Evolutionary conservation across 2,329 filamentous ascomycete genomes (phyloP), one percentile per base, ranked within the genome.

Genomic region (Aspergillus tubingensis): DNA sequence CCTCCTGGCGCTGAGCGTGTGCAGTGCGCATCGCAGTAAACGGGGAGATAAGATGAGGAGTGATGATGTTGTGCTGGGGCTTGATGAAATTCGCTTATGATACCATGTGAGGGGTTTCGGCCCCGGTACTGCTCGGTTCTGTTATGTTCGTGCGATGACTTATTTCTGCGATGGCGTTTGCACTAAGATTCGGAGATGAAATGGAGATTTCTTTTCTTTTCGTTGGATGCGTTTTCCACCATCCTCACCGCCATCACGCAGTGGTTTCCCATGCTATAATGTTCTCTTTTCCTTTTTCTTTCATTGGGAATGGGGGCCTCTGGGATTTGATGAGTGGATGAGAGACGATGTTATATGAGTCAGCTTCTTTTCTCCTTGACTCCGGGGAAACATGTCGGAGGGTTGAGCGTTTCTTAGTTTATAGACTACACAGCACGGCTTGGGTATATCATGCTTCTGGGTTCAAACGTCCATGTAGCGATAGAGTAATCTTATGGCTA

Each of bases 21-120:
- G 70, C 81, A 83, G 69, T 83, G 81, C 66, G 81, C 81, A 58
- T 82, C 80, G 32, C 81, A 83, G 76, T 83, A 80, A 77, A 69
- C 64, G 57, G 63, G 60, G 59, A 62, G 58, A 54, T 57, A 60
- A 36, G 32, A 36, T 36, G 32, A 15, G 32, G 32, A 36, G 32
- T 64, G 61, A 61, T 59, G 61, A 62, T 64, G 64, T 67, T 58
- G 62, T 65, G 62, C 64, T 62, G 60, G 63, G 68, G 68, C 64
- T 57, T 72, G 60, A 72, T 69, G 69, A 70, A 68, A 58, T 67
- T 74, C 66, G 64, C 71, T 75, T 75, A 74, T 73, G 73, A 75
- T 75, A 73, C 73, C 70, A 70, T 72, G 66, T 64, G 63, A 64
- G 64, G 66, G 65, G 64, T 65, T 57, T 64, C 48, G 59, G 59